These are phyloP conservation scores for Pythium monospermum DNA, from an alignment of 352 stramenopile species.

Conservation along the genomic window DNA sequence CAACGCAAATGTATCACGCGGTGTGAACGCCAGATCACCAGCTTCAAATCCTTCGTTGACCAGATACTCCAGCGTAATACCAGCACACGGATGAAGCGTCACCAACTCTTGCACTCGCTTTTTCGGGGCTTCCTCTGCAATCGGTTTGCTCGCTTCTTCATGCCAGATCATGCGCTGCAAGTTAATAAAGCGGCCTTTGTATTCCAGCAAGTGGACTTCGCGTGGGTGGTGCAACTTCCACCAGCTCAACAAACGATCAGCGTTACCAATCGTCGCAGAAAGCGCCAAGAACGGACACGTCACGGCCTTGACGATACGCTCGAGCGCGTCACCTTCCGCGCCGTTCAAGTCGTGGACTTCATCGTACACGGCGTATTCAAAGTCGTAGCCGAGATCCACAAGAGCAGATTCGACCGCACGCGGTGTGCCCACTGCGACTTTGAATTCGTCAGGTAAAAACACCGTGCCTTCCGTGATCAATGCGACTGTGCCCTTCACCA, in stretches of 20 bases:
- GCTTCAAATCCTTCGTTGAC: constrained; percentile 77
- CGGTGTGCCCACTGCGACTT: constrained; percentile 95
- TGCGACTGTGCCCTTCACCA: constrained; percentile 95
- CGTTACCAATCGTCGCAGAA: constrained; percentile 98
- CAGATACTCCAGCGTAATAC: constrained; percentile 82
- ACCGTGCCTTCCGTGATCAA: constrained; percentile 92
- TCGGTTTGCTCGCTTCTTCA: constrained; percentile 35
- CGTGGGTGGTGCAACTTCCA: constrained; percentile 88
- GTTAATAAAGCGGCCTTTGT: constrained; percentile 98
- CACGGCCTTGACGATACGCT: constrained; percentile 93
- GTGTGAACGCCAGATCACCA: constrained; percentile 92
- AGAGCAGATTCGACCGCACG: constrained; percentile 93
- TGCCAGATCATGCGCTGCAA: constrained; percentile 95
- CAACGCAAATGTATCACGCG: constrained; percentile 94
- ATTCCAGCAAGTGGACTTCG: constrained; percentile 91
- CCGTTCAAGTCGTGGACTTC: constrained; percentile 98
- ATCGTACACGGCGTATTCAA: constrained; percentile 98
- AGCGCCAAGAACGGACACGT: constrained; percentile 97
- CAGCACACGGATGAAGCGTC: constrained; percentile 73
- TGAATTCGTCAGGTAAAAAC: constrained; percentile 74
- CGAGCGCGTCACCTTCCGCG: constrained; percentile 94
- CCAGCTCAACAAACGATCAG: constrained; percentile 91
- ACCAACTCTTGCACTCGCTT: constrained; percentile 61
- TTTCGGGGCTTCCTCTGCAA: constrained; percentile 26
- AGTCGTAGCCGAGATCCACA: constrained; percentile 87